Base-by-base conservation (phyloP, 306 rosid species). In the Luffa acutangula region DNA sequence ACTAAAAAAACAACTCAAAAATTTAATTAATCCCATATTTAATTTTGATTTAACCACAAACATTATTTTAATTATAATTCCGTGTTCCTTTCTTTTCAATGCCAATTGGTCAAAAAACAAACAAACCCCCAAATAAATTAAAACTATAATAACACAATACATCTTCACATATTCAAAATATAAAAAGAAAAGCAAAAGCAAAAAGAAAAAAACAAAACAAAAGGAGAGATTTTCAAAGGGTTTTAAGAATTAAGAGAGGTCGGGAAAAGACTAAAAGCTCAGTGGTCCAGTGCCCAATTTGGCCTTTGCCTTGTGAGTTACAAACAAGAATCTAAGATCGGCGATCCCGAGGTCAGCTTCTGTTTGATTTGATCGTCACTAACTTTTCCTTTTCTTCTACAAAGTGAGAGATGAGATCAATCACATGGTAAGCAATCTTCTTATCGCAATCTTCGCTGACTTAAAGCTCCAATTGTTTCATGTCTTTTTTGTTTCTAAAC, bases 381-480 rank as follows among this genome's bases (percentile, higher is more conserved):
- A 42, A 20, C 80, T 39, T 77, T 57, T 15, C 13, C 56, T 77
- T 58, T 76, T 76, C 75, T 48, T 73, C 59, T 7, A 48, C 58
- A 72, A 42, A 33, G 75, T 41, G 75, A 67, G 75, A n/a, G 71
- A 65, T 69, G 75, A 20, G 57, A 71, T 46, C 60, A 14, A 74
- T 74, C 60, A 74, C 78, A 74, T 49, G 45, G 78, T 74, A 69
- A 31, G 4, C 31, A 52, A 73, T 72, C 42, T 72, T 72, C 57
- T 74, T 33, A 25, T 74, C 78, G 45, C 78, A 74, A 74, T 52
- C 36, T 75, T 75, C 78, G 64, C 48, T 52, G 34, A 75, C 48
- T 51, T 17, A 33, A 53, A 33, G 78, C 25, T 36, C 64, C 14
- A 17, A 7, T 53, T 75, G 64, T 75, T 53, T 52, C 78, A 3